These are phyloP conservation scores for Meripilus lineatus DNA, from an alignment of 1,284 basidiomycete species.

Conservation along the genomic window DNA sequence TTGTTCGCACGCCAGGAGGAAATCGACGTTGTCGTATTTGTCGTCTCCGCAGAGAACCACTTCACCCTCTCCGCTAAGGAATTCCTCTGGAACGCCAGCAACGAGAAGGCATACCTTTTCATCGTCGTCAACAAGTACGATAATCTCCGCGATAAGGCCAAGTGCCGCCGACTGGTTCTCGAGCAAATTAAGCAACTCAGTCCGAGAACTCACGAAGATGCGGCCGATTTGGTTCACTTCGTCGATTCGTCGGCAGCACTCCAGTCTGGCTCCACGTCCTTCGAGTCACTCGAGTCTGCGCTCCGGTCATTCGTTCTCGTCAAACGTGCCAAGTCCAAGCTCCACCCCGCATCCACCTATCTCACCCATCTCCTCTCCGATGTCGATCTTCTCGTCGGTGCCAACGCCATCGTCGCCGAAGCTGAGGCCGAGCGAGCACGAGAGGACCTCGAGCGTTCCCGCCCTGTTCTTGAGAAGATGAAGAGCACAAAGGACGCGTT, in stretches of 20 bases:
- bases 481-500: constrained; percentile 67
- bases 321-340: constrained; percentile 94
- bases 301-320: constrained; percentile 93
- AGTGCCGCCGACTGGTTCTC: constrained; percentile 85
- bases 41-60: constrained; percentile 98
- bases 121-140: constrained; percentile 99
- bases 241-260: constrained; percentile 84
- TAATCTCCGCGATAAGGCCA: constrained; percentile 93
- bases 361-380: constrained; percentile 87
- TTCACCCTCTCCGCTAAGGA: constrained; percentile 96
- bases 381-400: constrained; percentile 80
- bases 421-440: constrained; percentile 76
- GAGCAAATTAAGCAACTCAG: constrained; percentile 95
- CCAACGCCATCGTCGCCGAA: constrained; percentile 85
- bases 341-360: constrained; percentile 94
- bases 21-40: constrained; percentile 98
- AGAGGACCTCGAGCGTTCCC: constrained; percentile 64
- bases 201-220: constrained; percentile 88
- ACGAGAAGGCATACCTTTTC: constrained; percentile 98
- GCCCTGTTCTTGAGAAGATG: constrained; percentile 88
- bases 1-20: constrained; percentile 96
- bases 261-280: constrained; percentile 61
- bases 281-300: constrained; percentile 88
- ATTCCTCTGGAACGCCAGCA: constrained; percentile 90
- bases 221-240: constrained; percentile 95